Percentiles rank a stretch among this genome's conserved stretches.
phyloP scores from a whole-genome alignment of 345 rosid species.

The Citrus inodora region DNA sequence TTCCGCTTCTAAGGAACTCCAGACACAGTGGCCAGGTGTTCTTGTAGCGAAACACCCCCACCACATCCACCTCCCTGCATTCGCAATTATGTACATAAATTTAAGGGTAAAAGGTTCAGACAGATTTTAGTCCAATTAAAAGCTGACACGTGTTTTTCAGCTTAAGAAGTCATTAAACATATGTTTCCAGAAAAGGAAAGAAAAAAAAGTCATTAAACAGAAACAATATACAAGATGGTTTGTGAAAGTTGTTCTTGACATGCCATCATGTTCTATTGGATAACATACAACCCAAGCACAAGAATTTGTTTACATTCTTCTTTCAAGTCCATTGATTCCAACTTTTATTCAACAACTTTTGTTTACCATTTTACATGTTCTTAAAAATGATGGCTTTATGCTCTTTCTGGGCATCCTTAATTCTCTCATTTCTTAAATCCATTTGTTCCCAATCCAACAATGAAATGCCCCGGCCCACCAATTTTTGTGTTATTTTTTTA shows the following conservation, averaged over 20 bases:
- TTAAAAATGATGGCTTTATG: neutral
- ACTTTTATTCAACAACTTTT: neutral
- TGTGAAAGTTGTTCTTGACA: too few species aligned
- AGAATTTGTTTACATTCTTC: neutral
- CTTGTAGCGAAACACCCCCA: constrained; percentile 73
- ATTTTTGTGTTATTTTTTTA: too few species aligned
- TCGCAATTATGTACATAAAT: neutral
- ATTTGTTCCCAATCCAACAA: too few species aligned
- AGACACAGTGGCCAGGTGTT: constrained; percentile 91
- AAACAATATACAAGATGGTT: too few species aligned
- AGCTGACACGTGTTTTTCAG: neutral
- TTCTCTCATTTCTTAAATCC: too few species aligned
- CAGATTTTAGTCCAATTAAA: neutral
- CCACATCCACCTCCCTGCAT: constrained; percentile 80
- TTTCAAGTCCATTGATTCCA: neutral
- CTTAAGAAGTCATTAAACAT: too few species aligned
- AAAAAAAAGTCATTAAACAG: too few species aligned
- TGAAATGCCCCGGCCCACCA: too few species aligned
- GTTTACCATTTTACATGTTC: neutral
- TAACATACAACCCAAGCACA: neutral
- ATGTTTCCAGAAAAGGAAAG: too few species aligned
- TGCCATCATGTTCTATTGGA: neutral
- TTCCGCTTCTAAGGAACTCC: constrained; percentile 65
- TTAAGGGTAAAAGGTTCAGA: too few species aligned
- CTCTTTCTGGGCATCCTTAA: neutral